Base-by-base conservation (phyloP, 768 basidiomycete species). In the Sarcodon aspratus region DNA sequence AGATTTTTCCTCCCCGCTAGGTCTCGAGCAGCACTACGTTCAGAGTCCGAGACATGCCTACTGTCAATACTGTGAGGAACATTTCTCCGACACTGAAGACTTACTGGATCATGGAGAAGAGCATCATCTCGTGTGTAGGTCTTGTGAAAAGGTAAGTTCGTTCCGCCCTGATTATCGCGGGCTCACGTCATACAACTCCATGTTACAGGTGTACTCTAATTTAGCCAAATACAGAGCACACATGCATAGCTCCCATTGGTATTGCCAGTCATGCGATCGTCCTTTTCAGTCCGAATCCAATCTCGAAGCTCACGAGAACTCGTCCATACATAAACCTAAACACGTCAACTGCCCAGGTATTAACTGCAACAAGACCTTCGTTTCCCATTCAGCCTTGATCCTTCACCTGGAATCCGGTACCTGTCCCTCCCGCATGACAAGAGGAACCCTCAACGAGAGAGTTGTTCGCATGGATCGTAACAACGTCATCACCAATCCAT, bases 371-470 rank as follows among this genome's bases (percentile, higher is more conserved):
- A 52, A 53, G 17, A 54, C 48, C 1, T 85, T 85, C 61, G 59
- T 78, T 46, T 76, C 73, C 15, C 64, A 55, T 38, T 71, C 80
- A 8, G 75, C 79, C 9, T 66, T 86, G 43, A 56, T 76, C 33
- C 70, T 75, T 32, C 84, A 87, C 59, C 69, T 83, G 57, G 85
- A 86, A 56, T 64, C 69, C 9, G 82, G 82, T 1, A 52, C 57
- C 3, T 85, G 85, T 58, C 46, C 53, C 18, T 81, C 81, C 0
- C 72, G 77, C 9, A 60, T 75, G 36, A 59, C 60, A 33, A 70
- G 72, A 49, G 57, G 59, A 34, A 48, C 62, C 43, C 52, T 70
- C 48, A 68, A 78, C 62, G 59, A 55, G 36, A 62, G 58, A 49
- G 64, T 80, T 44, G 67, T 63, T 44, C 32, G 66, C 45, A 48